These are phyloP conservation scores for Dipodascus albidus DNA, from an alignment of 805 yeast species.

Conservation along the genomic window DNA sequence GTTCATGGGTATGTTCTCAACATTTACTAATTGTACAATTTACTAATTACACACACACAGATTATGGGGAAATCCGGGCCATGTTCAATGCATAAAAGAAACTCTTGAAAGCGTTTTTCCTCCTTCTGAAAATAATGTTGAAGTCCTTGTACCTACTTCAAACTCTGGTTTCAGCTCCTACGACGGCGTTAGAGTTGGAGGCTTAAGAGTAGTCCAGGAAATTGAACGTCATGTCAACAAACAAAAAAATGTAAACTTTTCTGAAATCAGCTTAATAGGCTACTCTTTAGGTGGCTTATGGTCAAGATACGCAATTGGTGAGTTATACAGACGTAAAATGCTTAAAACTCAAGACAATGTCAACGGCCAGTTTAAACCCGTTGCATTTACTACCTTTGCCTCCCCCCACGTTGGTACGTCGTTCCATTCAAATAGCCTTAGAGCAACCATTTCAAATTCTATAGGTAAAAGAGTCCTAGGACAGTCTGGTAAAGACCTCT, in stretches of 20 bases:
- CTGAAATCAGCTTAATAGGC: constrained; percentile 64
- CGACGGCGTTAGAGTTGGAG: constrained; percentile 68
- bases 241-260: constrained; percentile 33
- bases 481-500: constrained; percentile 64
- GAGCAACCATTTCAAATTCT: constrained; percentile 32
- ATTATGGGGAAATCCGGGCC: constrained; percentile 57
- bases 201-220: constrained; percentile 55
- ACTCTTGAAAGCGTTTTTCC: constrained; percentile 29
- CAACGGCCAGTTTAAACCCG: constrained; percentile 38
- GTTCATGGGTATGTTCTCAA: constrained; percentile 57
- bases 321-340: constrained; percentile 38
- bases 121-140: constrained; percentile 29
- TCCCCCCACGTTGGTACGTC: constrained; percentile 64
- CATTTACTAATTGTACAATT: too few relatives aligned
- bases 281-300: constrained; percentile 87
- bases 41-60: constrained; percentile 15
- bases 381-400: constrained; percentile 56
- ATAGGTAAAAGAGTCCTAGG: constrained; percentile 49
- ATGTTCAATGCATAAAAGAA: constrained; percentile 38
- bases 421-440: constrained; percentile 31
- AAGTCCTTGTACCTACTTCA: constrained; percentile 36
- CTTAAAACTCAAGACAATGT: constrained; percentile 29
- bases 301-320: constrained; percentile 67
- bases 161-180: constrained; percentile 68
- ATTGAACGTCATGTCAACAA: constrained; percentile 32